Evolutionary conservation across 2,329 filamentous ascomycete species (phyloP).

Genomic region (Truncatella angustata): DNA sequence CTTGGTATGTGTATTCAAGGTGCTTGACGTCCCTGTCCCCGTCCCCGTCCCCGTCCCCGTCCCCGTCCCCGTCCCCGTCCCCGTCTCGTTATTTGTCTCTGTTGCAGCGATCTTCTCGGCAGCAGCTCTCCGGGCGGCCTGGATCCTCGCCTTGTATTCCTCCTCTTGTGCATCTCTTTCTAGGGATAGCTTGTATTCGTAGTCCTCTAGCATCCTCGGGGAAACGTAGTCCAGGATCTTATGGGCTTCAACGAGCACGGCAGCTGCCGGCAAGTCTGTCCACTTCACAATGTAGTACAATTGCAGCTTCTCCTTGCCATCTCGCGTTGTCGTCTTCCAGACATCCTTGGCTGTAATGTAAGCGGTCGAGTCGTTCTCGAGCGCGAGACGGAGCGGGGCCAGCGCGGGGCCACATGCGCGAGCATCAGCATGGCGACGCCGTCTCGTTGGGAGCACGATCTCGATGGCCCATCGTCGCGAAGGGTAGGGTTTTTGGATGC

Average conservation of each 20-base stretch:
- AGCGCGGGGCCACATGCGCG: conserved; percentile 47
- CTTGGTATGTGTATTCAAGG: background rate
- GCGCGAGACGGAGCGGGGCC: conserved; percentile 46
- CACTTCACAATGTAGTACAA: conserved; percentile 56
- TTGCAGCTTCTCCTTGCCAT: conserved; percentile 32
- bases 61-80: too few relatives aligned
- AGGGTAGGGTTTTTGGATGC: background rate
- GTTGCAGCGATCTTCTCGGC: too few relatives aligned
- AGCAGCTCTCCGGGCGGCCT: conserved; percentile 9
- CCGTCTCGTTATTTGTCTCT: too few relatives aligned
- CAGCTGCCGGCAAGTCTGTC: conserved; percentile 49
- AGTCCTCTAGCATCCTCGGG: conserved; percentile 53
- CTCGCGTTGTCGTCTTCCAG: conserved; percentile 32
- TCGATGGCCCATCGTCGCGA: conserved; percentile 19
- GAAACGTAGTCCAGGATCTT: conserved; percentile 59
- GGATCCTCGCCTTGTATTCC: conserved; percentile 23
- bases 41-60: conserved; percentile 12
- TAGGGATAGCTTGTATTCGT: conserved; percentile 46
- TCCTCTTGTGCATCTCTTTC: conserved; percentile 39
- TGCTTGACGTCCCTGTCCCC: conserved; percentile 16
- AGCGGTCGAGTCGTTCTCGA: conserved; percentile 49
- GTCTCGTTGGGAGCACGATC: conserved; percentile 28
- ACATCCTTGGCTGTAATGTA: conserved; percentile 56
- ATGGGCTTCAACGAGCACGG: conserved; percentile 43
- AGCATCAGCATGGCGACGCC: conserved; percentile 32